A percentile compares a stretch with the other conserved stretches of the same genome.
Conservation (phyloP, 805 yeast species). For the Jamesozyma lodderae region DNA sequence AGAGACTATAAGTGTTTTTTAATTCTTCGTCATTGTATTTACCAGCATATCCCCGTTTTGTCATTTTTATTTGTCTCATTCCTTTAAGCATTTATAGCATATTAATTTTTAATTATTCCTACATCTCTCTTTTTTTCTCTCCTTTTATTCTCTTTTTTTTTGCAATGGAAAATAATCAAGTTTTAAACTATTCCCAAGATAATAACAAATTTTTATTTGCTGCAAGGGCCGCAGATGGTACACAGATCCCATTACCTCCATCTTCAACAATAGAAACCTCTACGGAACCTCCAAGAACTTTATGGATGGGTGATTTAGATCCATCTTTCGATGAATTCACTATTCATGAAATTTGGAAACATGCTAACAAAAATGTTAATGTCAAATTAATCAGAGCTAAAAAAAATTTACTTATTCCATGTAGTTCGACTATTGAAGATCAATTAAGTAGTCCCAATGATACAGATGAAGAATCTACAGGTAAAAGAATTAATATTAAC, state of each 20-base stretch:
- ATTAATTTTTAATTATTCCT: too few species aligned
- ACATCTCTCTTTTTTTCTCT: too few species aligned
- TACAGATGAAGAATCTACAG: neutral
- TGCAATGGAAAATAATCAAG: too few species aligned
- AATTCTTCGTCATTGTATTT: too few species aligned
- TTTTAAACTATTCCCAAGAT: too few species aligned
- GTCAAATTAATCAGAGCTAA: constrained; percentile 58
- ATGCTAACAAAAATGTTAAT: constrained; percentile 44
- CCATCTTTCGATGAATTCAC: constrained; percentile 67
- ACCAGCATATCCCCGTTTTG: too few species aligned
- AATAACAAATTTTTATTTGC: too few species aligned
- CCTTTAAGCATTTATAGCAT: too few species aligned
- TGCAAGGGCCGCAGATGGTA: too few species aligned
- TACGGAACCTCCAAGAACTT: constrained; percentile 51
- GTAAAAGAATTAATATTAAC: constrained; percentile 19
- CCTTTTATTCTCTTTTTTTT: too few species aligned
- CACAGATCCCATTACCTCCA: constrained; percentile 52
- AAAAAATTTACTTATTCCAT: constrained; percentile 29
- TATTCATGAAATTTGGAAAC: constrained; percentile 50
- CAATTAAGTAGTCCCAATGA: neutral
- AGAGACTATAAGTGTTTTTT: too few species aligned
- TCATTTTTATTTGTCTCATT: too few species aligned
- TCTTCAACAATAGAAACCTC: constrained; percentile 40
- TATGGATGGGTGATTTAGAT: constrained; percentile 86
- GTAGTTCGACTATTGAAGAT: constrained; percentile 20